Percentiles rank a stretch among this genome's conserved stretches.
phyloP scores from a whole-genome alignment of 2,329 filamentous ascomycete species.

The Fusarium musae region DNA sequence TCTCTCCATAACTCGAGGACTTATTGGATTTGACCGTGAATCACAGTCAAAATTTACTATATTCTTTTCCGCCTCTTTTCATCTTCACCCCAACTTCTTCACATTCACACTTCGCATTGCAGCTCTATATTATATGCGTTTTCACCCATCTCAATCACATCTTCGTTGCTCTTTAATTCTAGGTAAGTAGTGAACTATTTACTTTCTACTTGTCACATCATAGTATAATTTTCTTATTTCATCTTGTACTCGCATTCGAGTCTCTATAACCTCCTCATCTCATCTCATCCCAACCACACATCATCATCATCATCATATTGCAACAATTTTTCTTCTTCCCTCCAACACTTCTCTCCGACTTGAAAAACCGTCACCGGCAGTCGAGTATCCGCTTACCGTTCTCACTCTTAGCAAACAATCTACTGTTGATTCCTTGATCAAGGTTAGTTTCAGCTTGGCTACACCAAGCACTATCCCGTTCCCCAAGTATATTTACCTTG shows the following conservation, averaged over 20 bases:
- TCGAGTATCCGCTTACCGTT: neutral
- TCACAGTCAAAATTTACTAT: slow-evolving; percentile 5
- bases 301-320: neutral
- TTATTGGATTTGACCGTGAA: slow-evolving; percentile 7
- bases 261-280: neutral
- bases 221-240: neutral
- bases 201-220: neutral
- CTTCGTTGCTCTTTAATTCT: neutral
- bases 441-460: slow-evolving; percentile 11
- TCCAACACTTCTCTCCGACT: neutral
- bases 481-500: neutral
- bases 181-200: neutral
- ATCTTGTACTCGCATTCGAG: neutral
- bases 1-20: neutral
- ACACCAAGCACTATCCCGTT: neutral
- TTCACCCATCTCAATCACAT: slow-evolving; percentile 1
- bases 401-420: neutral
- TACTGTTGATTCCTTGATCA: neutral
- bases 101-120: slow-evolving; percentile 4
- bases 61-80: slow-evolving; percentile 3
- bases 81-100: slow-evolving; percentile 7
- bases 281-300: neutral
- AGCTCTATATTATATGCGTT: neutral
- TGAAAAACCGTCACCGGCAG: neutral
- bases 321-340: neutral